phyloP scores from a whole-genome alignment of 2,329 filamentous ascomycete genomes.

The Ophiosphaerella korrae region DNA sequence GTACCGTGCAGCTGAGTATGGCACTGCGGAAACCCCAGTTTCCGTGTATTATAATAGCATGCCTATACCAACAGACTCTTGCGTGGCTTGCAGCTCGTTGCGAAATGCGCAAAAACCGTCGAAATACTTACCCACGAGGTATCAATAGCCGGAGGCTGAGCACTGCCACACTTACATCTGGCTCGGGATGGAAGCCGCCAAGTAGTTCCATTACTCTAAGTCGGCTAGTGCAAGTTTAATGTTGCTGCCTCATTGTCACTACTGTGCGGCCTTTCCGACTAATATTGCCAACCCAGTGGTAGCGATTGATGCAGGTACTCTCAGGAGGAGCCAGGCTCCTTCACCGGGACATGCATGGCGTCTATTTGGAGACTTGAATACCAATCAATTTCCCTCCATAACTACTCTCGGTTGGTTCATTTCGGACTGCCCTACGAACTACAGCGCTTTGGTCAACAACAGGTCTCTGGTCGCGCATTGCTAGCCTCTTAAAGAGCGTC shows the following conservation, averaged over 20 bases:
- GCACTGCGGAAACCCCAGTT: not conserved
- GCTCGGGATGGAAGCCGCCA: slow-evolving; percentile 11
- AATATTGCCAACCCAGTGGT: slow-evolving; percentile 28
- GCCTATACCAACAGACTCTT: no score
- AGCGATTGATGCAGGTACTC: slow-evolving; percentile 37
- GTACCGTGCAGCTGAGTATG: not conserved
- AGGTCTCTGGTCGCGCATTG: slow-evolving; percentile 24
- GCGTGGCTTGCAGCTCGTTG: not conserved
- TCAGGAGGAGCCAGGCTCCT: slow-evolving; percentile 12
- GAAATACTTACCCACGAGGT: slow-evolving; percentile 1
- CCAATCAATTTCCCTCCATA: slow-evolving; percentile 10
- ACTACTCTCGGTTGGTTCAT: slow-evolving; percentile 7
- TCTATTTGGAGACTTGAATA: slow-evolving; percentile 5
- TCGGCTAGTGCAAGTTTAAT: slow-evolving; percentile 9
- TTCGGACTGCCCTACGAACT: slow-evolving; percentile 22
- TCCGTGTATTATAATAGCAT: not conserved
- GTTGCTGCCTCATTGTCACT: slow-evolving; percentile 24
- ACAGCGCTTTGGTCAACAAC: slow-evolving; percentile 18
- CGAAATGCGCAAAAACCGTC: not conserved
- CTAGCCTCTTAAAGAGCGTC: slow-evolving; percentile 20
- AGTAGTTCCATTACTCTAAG: slow-evolving; percentile 4
- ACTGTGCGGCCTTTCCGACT: slow-evolving; percentile 27
- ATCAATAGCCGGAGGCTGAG: slow-evolving; percentile 32
- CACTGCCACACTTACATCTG: slow-evolving; percentile 31
- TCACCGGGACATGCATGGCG: slow-evolving; percentile 22